These are phyloP conservation scores for Pseudogymnoascus sp. DNA, from an alignment of 2,329 filamentous ascomycete genomes.

Conservation along the genomic window DNA sequence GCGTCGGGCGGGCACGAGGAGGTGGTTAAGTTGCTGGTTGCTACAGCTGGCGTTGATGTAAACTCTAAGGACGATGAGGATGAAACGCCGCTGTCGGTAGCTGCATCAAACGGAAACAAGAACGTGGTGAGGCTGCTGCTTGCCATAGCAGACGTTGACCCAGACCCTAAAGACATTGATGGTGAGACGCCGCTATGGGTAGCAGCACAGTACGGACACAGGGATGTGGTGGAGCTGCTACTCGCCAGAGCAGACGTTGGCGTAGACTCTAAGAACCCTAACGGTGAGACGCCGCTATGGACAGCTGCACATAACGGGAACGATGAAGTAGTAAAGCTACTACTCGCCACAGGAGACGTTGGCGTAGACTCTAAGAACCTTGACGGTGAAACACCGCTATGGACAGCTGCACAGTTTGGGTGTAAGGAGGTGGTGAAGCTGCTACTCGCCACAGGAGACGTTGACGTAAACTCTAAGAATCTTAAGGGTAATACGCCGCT, in stretches of 20 bases:
- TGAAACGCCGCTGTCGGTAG: slow-evolving; percentile 4
- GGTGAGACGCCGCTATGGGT: too few species aligned
- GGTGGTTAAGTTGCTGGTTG: too few species aligned
- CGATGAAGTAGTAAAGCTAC: slow-evolving; percentile 5
- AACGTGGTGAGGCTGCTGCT: slow-evolving; percentile 4
- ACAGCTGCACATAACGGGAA: slow-evolving; percentile 11
- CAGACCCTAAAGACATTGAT: too few species aligned
- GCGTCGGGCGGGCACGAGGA: not conserved
- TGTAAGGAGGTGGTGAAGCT: slow-evolving; percentile 25
- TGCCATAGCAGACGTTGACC: not conserved
- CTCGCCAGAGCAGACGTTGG: not conserved
- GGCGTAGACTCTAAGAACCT: slow-evolving; percentile 5
- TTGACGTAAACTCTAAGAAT: not conserved
- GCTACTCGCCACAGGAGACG: not conserved
- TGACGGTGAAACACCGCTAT: slow-evolving; percentile 25
- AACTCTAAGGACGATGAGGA: not conserved
- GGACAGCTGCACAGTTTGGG: slow-evolving; percentile 19
- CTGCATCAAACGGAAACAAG: not conserved
- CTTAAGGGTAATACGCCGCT: slow-evolving; percentile 6
- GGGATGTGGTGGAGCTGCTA: too few species aligned
- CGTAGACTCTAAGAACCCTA: not conserved
- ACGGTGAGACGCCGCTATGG: slow-evolving; percentile 13
- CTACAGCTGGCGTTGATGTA: not conserved
- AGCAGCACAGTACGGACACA: too few species aligned
- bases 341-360: slow-evolving; percentile 9